Evolutionary conservation across 805 yeast genomes (phyloP), one percentile per base, ranked within the genome.

Genomic region (Schizosaccharomyces octosporus): DNA sequence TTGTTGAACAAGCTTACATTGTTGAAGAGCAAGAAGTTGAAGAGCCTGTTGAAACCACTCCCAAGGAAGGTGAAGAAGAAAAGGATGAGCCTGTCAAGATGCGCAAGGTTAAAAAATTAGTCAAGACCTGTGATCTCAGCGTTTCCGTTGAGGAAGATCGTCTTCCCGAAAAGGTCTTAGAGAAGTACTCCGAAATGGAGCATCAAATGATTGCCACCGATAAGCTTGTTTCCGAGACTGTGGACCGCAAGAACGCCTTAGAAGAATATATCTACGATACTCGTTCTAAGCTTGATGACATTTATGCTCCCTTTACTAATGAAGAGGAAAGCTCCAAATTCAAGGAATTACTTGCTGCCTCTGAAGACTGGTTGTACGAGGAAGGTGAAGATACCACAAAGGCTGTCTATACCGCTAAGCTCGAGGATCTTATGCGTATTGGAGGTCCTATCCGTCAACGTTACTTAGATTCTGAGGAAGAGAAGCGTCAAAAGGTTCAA

Each of bases 351-450:
- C 80, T 93, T 72, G 72, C 78, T 70, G 84, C 82, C 73, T 82
- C 97, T 66, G 98, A 93, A 80, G 96, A 90, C 71, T 93, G 99
- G 99, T 81, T 93, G 70, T 93, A 93, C 75, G 95, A 85, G 65
- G 98, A 88, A 63, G 97, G 97, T 71, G 88, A 86, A 72, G 99
- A 93, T 74, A 81, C 97, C 65, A 79, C 89, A 70, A 89, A 93
- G 81, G 98, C 93, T 69, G 87, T 85, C 73, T 93, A 90, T 79
- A 83, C 94, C 75, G 97, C 98, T 71, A 89, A 86, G 76, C 88
- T 88, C 76, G 97, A 93, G 77, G 98, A 93, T 75, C 82, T 93
- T 70, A 95, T 96, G 58, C 80, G 95, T 55, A 78, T 83, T 68
- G 98, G 98, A 74, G 90, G 93, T 79, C 77, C 93, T 67, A 87